Evolutionary conservation across 768 basidiomycete species (phyloP).

Genomic region (Steccherinum ochraceum): DNA sequence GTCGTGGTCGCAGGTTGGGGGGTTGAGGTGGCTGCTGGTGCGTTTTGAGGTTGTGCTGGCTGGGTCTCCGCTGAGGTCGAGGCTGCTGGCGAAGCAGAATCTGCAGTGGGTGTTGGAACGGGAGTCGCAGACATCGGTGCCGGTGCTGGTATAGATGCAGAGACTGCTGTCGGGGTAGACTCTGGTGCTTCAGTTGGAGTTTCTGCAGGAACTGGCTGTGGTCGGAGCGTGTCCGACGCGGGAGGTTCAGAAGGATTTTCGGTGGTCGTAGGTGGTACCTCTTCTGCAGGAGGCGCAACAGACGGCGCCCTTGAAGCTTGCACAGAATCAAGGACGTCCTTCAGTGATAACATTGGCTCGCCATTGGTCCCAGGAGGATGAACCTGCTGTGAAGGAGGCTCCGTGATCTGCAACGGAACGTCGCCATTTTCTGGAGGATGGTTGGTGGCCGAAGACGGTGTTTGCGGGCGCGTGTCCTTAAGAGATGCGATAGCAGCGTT

Average conservation of each 20-base stretch:
- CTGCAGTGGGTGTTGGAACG: neutral
- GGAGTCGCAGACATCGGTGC: neutral
- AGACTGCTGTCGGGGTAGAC: neutral
- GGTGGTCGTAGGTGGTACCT: neutral
- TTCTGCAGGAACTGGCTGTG: too few relatives aligned
- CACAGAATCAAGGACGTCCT: neutral
- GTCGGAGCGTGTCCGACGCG: too few relatives aligned
- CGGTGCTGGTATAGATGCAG: neutral
- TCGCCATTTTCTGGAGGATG: conserved; percentile 3
- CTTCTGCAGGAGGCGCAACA: conserved; percentile 2
- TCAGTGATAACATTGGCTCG: conserved; percentile 1
- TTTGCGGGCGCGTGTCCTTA: conserved; percentile 17
- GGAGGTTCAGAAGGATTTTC: too few relatives aligned
- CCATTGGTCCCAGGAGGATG: conserved; percentile 9
- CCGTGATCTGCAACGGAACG: neutral
- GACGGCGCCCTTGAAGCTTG: conserved; percentile 13
- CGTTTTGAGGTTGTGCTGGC: neutral
- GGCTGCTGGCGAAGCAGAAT: neutral
- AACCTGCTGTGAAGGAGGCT: conserved; percentile 15
- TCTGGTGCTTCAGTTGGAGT: neutral
- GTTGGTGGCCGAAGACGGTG: conserved; percentile 8
- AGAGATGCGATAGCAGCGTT: conserved; percentile 55
- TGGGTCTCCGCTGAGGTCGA: neutral
- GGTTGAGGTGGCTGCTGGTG: neutral
- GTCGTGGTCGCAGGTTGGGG: conserved; percentile 11